These are phyloP conservation scores for Mycogone perniciosa DNA, from an alignment of 2,329 filamentous ascomycete species.

Conservation along the genomic window DNA sequence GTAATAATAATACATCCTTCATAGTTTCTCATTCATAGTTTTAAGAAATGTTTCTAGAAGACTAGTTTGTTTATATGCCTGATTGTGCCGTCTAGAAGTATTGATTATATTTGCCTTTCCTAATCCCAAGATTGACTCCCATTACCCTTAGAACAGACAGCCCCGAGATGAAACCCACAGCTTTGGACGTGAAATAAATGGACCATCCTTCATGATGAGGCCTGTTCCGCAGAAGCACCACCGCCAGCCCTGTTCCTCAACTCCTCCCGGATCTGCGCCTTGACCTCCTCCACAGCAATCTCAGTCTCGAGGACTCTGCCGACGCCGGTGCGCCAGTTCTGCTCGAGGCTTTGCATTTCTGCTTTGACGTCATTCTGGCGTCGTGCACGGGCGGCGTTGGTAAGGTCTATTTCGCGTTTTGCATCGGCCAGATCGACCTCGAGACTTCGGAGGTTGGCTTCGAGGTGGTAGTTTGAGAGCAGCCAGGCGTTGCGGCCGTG, in stretches of 20 bases:
- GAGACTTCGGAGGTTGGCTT: conserved; percentile 56
- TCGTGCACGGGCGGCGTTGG: conserved; percentile 63
- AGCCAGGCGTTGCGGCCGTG: conserved; percentile 91
- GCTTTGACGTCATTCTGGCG: conserved; percentile 64
- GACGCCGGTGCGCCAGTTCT: conserved; percentile 73
- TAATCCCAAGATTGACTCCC: neutral
- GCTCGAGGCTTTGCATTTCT: conserved; percentile 68
- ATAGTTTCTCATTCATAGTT: neutral
- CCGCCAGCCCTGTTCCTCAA: conserved; percentile 34
- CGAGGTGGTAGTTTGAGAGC: conserved; percentile 72
- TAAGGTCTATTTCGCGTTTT: conserved; percentile 63
- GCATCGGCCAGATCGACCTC: conserved; percentile 68
- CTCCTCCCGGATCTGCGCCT: conserved; percentile 59
- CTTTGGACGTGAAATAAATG: no score
- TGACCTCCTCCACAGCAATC: conserved; percentile 69
- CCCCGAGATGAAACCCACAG: no score
- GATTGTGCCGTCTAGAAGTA: no score
- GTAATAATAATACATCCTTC: conserved; percentile 1
- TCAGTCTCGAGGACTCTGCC: conserved; percentile 80
- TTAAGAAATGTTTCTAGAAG: neutral
- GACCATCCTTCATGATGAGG: neutral
- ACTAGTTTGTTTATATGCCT: no score
- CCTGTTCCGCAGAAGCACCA: neutral
- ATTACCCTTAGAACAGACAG: no score
- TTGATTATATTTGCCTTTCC: neutral